phyloP scores from a whole-genome alignment of 1,284 basidiomycete genomes.

The Acaromyces ingoldii region DNA sequence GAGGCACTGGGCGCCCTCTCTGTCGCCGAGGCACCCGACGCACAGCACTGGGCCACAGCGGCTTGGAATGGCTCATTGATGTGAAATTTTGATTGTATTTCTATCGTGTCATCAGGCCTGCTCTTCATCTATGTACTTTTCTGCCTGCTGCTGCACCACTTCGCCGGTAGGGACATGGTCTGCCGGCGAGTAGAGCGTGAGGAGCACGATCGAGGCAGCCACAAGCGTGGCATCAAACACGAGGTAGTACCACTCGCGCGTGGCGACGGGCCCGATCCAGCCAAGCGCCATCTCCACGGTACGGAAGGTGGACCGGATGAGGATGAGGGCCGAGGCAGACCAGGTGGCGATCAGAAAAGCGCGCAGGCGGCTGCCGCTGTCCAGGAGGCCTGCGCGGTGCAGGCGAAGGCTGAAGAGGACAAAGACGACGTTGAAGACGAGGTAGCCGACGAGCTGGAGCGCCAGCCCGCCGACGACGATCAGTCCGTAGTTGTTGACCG shows the following conservation, averaged over 20 bases:
- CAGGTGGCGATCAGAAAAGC: neutral
- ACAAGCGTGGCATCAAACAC: constrained; percentile 11
- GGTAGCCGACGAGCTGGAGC: constrained; percentile 9
- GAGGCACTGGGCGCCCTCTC: too few species aligned
- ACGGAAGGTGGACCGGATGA: constrained; percentile 5
- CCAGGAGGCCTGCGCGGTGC: neutral
- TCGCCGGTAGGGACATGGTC: neutral
- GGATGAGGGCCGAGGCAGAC: constrained; percentile 1
- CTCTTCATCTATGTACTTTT: too few species aligned
- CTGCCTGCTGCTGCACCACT: too few species aligned
- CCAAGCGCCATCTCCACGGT: constrained; percentile 12
- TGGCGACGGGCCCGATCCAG: constrained; percentile 10
- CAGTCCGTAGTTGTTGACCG: constrained; percentile 1
- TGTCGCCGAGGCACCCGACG: too few species aligned
- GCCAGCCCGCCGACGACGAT: constrained; percentile 10
- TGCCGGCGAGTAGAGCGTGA: constrained; percentile 2
- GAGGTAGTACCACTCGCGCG: constrained; percentile 9
- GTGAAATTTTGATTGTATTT: too few species aligned
- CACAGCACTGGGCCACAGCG: too few species aligned
- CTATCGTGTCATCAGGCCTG: too few species aligned
- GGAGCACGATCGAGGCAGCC: constrained; percentile 1
- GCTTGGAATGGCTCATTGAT: too few species aligned
- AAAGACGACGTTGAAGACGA: constrained; percentile 8
- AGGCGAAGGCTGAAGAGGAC: constrained; percentile 3
- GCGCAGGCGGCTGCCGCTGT: neutral